Base-by-base conservation (phyloP, 306 rosid genomes). In the Sphenostylis stenocarpa region DNA sequence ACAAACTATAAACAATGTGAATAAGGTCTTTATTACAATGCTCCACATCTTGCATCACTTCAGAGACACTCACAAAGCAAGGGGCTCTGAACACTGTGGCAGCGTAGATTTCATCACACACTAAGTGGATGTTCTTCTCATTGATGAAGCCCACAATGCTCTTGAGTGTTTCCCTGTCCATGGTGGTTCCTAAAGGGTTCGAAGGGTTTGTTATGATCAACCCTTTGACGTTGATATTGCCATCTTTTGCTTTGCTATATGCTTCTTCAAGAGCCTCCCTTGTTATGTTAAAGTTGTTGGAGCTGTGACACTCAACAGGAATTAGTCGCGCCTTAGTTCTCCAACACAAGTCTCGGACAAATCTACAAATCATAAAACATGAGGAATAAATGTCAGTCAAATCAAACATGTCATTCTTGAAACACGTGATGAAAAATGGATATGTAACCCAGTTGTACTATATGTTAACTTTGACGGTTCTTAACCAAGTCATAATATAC, bases 141-240 rank as follows among this genome's bases (percentile, higher is more conserved):
- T 88, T 83, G 29, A 89, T 72, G 77, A 95, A 95, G 12, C 24
- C 65, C 17, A 92, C 97, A 0, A 95, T 76, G 86, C 76, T 86
- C 73, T 61, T 82, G 3, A 95, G 64, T n/a, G 96, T 85, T 36
- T 79, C 90, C 39, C 72, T 82, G 43, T 90, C 96, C 2, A 88
- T 2, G 4, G 89, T 86, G 5, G 88, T 86, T 23, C 98, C 98
- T 8, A 95, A 29, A 11, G 98, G 98, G 73, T 95, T 92, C 14
- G 98, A 95, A 4, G 98, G 98, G 79, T 90, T 95, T 44, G 98
- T 88, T 51, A 95, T 62, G 86, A 95, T 75, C 72, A 95, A 20
- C 15, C 98, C 98, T 70, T 86, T 95, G 10, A 95, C 85, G 0
- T 89, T 92, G 52, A 89, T 84, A 26, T 87, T 85, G 24, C 43